Percentiles rank a stretch among this genome's conserved stretches.
Evolutionary conservation across 2,329 filamentous ascomycete genomes (phyloP).

Genomic region (Cladophialophora chaetospira): DNA sequence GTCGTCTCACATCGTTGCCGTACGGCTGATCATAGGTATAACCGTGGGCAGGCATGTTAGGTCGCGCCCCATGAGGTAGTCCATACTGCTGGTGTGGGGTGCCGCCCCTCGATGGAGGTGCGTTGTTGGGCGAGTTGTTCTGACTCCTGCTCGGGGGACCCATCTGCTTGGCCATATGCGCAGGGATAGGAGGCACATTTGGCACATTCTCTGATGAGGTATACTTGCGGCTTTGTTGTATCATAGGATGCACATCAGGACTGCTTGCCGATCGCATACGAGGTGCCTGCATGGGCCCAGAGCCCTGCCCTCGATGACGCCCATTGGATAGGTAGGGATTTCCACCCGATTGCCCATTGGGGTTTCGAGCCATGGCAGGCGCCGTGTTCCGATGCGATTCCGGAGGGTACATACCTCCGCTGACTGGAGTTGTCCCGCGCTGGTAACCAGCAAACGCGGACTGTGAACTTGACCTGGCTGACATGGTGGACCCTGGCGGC

Average conservation of each 20-base stretch:
- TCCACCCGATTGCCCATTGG: constrained; percentile 62
- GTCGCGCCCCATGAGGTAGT: constrained; percentile 41
- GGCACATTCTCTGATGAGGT: constrained; percentile 60
- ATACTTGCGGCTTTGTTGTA: constrained; percentile 51
- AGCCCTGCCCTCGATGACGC: constrained; percentile 33
- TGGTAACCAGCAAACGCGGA: constrained; percentile 77
- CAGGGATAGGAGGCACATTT: constrained; percentile 73
- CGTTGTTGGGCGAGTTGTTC: constrained; percentile 73
- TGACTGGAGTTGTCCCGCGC: constrained; percentile 65
- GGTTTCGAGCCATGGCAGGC: constrained; percentile 78
- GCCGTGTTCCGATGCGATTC: constrained; percentile 81
- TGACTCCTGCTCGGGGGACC: constrained; percentile 73
- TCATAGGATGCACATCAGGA: constrained; percentile 80
- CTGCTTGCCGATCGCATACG: constrained; percentile 89
- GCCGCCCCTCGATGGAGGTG: constrained; percentile 66
- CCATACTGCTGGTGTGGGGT: constrained; percentile 66
- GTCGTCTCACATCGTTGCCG: constrained; percentile 23
- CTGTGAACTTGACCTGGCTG: constrained; percentile 54
- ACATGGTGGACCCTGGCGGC: constrained; percentile 50
- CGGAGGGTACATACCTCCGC: constrained; percentile 64
- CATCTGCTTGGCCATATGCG: constrained; percentile 64
- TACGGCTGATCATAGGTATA: constrained; percentile 33
- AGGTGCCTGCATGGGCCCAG: constrained; percentile 42
- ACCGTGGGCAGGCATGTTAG: constrained; percentile 26
- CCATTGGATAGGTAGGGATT: constrained; percentile 65